These are phyloP conservation scores for Schizochytrium sp. DNA, from an alignment of 108 stramenopile genomes.

Conservation along the genomic window DNA sequence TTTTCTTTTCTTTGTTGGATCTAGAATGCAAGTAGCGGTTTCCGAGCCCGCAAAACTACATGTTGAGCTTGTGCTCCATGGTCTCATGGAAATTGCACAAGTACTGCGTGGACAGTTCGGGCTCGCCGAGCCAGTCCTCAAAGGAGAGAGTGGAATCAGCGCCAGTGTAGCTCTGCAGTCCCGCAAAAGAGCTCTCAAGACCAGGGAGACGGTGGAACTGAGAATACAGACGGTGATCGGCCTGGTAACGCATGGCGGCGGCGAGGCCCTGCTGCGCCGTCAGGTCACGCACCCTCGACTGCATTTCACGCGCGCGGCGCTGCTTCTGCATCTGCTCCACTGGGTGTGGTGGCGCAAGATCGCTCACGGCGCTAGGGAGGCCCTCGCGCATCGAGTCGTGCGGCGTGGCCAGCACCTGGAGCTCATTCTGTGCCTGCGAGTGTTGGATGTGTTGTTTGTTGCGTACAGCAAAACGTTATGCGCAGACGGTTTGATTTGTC, in stretches of 20 bases:
- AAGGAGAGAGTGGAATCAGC: neutral
- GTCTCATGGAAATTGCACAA: neutral
- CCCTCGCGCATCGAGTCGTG: neutral
- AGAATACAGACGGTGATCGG: neutral
- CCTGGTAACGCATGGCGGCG: constrained; percentile 12
- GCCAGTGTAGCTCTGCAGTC: neutral
- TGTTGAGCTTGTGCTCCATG: constrained; percentile 8
- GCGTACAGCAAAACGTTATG: no score
- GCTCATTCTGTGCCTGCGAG: neutral
- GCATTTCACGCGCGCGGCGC: neutral
- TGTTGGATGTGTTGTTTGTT: no score
- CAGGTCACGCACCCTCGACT: neutral
- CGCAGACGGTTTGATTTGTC: no score
- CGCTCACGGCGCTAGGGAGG: neutral
- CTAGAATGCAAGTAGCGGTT: no score
- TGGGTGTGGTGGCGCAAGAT: neutral
- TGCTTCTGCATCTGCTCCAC: constrained; percentile 17
- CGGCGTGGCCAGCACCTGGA: neutral
- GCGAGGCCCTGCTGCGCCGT: constrained; percentile 10
- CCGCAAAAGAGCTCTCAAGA: neutral
- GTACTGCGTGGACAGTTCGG: neutral
- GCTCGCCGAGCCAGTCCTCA: constrained; percentile 20
- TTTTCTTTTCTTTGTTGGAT: neutral
- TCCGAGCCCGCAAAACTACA: neutral
- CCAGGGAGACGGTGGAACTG: constrained; percentile 9